Percentiles rank a stretch among this genome's conserved stretches.
These are phyloP conservation scores for Pterocarpus macrocarpus DNA, from an alignment of 306 rosid genomes.

Conservation along the genomic window DNA sequence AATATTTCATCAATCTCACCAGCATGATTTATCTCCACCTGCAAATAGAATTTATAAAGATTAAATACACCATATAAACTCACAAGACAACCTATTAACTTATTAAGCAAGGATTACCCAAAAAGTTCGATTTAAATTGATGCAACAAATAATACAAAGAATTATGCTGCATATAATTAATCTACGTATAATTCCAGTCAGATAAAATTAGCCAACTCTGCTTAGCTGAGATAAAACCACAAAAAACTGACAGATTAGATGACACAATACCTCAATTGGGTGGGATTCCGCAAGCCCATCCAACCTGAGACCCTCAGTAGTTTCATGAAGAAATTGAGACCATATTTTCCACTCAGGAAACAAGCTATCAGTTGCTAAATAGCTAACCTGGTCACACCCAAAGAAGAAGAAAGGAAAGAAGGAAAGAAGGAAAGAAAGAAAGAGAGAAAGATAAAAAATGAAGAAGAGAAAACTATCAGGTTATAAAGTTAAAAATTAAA, in stretches of 20 bases:
- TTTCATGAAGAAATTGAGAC: constrained; percentile 92
- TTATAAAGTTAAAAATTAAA: background rate
- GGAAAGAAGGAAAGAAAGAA: background rate
- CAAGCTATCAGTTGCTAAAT: constrained; percentile 84
- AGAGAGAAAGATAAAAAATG: background rate
- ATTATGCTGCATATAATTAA: constrained; percentile 16
- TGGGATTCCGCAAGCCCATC: constrained; percentile 96
- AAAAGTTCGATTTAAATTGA: background rate
- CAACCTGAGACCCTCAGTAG: constrained; percentile 75
- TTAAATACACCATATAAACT: background rate
- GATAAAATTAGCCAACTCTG: constrained; percentile 23
- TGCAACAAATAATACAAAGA: constrained; percentile 4
- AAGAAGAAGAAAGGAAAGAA: background rate
- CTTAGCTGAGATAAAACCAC: constrained; percentile 3
- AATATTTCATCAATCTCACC: constrained; percentile 89
- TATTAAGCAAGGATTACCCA: background rate
- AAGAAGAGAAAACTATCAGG: constrained; percentile 27
- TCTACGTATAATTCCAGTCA: constrained; percentile 3
- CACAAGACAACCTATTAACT: constrained; percentile 7
- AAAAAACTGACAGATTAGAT: constrained; percentile 10
- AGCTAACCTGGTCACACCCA: constrained; percentile 76
- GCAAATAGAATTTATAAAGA: constrained; percentile 46
- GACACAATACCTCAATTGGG: constrained; percentile 88
- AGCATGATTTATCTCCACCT: constrained; percentile 96
- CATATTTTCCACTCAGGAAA: constrained; percentile 97